These are phyloP conservation scores for Penicillium sp. DNA, from an alignment of 2,329 filamentous ascomycete species.

Conservation along the genomic window DNA sequence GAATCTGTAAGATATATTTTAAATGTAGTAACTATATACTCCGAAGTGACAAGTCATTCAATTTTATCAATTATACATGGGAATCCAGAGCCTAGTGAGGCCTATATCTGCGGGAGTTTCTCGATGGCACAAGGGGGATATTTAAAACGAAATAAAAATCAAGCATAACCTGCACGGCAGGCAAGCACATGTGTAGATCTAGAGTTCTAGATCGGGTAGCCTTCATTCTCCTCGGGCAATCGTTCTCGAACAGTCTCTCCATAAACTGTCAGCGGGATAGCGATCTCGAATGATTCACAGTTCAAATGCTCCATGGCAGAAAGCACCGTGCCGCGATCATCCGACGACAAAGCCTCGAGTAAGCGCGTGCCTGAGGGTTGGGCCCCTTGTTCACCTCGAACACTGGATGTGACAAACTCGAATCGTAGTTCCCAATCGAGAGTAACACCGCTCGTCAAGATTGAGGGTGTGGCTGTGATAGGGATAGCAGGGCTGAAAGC, in stretches of 20 bases:
- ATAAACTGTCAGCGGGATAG: slow-evolving; percentile 80
- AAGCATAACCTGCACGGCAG: slow-evolving; percentile 7
- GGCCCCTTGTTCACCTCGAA: slow-evolving; percentile 37
- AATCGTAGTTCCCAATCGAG: slow-evolving; percentile 86
- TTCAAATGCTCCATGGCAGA: slow-evolving; percentile 74
- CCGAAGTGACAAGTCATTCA: background rate
- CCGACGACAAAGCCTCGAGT: slow-evolving; percentile 74
- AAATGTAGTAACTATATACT: background rate
- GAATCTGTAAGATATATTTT: background rate
- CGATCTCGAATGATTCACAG: slow-evolving; percentile 88
- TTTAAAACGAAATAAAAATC: slow-evolving; percentile 14
- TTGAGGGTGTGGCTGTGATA: slow-evolving; percentile 78
- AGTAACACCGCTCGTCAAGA: slow-evolving; percentile 83
- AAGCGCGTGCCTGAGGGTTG: slow-evolving; percentile 50
- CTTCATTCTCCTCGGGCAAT: slow-evolving; percentile 40
- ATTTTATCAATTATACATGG: slow-evolving; percentile 6
- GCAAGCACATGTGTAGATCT: background rate
- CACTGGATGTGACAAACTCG: slow-evolving; percentile 81
- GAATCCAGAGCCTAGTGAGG: background rate
- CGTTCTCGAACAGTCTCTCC: slow-evolving; percentile 52
- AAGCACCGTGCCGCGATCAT: slow-evolving; percentile 74
- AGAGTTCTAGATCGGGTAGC: slow-evolving; percentile 37
- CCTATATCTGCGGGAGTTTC: background rate
- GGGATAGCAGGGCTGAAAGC: slow-evolving; percentile 84
- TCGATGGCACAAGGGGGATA: slow-evolving; percentile 12